These are phyloP conservation scores for Schwanniomyces polymorphus DNA, from an alignment of 805 yeast genomes.

Conservation along the genomic window DNA sequence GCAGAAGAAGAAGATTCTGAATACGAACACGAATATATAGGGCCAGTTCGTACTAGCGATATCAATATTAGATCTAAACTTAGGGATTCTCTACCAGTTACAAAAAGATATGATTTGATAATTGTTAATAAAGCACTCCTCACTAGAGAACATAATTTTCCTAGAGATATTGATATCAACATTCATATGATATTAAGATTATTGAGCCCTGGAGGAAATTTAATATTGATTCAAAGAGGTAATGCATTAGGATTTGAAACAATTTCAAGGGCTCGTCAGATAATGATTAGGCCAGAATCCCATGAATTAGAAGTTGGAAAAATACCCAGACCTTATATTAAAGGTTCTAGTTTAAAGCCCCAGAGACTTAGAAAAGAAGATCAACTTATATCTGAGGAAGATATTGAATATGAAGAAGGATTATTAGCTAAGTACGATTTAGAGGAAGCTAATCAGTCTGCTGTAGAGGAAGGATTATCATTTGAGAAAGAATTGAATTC, in stretches of 20 bases:
- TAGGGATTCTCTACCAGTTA: conserved; percentile 50
- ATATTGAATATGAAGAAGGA: conserved; percentile 30
- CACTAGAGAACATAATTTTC: conserved; percentile 58
- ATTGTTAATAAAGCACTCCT: conserved; percentile 80
- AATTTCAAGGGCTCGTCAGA: conserved; percentile 86
- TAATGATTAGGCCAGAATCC: conserved; percentile 83
- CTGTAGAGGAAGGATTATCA: conserved; percentile 6
- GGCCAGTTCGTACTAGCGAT: conserved; percentile 55
- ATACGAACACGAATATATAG: conserved; percentile 25
- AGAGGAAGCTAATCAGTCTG: conserved; percentile 12
- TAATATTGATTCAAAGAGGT: conserved; percentile 84
- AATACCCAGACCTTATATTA: conserved; percentile 67
- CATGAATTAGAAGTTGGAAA: conserved; percentile 55
- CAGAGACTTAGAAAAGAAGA: conserved; percentile 35
- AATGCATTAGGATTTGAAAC: conserved; percentile 86
- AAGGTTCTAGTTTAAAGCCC: conserved; percentile 47
- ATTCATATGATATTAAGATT: conserved; percentile 58
- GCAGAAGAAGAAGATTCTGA: conserved; percentile 8
- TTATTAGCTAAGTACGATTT: conserved; percentile 23
- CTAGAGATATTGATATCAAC: conserved; percentile 70
- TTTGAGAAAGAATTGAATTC: conserved; percentile 31
- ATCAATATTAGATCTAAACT: conserved; percentile 57
- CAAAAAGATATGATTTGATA: conserved; percentile 71
- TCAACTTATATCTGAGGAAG: conserved; percentile 35
- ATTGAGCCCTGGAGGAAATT: conserved; percentile 74